Conservation (phyloP, 2,329 filamentous ascomycete genomes). For the Phialocephala sp. region DNA sequence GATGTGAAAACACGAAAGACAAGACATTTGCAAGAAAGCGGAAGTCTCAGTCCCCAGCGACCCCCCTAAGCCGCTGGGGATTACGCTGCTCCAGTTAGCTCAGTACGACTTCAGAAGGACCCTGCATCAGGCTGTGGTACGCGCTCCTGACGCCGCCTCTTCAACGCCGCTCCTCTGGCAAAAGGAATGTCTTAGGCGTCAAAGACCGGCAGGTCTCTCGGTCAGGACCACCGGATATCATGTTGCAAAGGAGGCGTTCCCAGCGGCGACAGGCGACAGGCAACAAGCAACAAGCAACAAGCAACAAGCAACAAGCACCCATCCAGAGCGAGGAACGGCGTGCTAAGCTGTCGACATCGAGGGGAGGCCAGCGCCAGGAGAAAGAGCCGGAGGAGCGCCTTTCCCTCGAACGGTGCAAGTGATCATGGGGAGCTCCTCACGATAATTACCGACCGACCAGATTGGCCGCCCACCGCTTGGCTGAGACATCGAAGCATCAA, state of each 20-base stretch:
- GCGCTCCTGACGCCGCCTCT: neutral
- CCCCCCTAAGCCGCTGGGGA: too few relatives aligned
- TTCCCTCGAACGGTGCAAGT: neutral
- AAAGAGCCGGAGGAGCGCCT: neutral
- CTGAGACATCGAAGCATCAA: conserved; percentile 2
- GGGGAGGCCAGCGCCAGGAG: too few relatives aligned
- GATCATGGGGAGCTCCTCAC: neutral
- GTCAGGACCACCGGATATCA: conserved; percentile 8
- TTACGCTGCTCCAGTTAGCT: neutral
- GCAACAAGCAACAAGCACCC: too few relatives aligned
- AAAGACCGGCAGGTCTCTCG: neutral
- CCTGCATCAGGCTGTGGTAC: neutral
- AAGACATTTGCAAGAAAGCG: neutral
- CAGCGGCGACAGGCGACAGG: too few relatives aligned
- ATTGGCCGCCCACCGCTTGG: neutral
- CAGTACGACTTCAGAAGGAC: neutral
- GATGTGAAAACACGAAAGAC: neutral
- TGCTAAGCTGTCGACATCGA: neutral
- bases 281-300: too few relatives aligned
- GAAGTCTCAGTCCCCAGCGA: neutral
- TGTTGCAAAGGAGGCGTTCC: conserved; percentile 10
- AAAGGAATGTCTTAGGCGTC: neutral
- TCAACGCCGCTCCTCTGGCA: too few relatives aligned
- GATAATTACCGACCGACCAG: neutral
- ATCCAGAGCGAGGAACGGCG: neutral